These are phyloP conservation scores for Rhodotorula kratochvilovae DNA, from an alignment of 768 basidiomycete species.

Conservation along the genomic window DNA sequence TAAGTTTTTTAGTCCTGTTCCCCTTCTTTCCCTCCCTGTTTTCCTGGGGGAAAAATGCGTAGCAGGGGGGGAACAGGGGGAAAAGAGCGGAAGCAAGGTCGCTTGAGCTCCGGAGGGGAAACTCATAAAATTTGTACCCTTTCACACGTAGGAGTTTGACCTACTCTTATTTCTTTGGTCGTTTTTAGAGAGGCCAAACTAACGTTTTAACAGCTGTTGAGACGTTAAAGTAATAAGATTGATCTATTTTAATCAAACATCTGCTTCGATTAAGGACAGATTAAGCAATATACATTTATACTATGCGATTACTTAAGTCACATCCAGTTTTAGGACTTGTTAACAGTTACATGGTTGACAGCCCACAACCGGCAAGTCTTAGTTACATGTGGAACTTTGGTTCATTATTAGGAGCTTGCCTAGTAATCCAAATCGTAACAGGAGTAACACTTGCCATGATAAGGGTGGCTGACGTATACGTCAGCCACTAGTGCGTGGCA, in stretches of 20 bases:
- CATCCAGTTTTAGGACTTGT: constrained; percentile 32
- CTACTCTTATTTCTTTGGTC: no score
- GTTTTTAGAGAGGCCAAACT: not conserved
- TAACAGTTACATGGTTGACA: constrained; percentile 34
- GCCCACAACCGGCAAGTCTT: constrained; percentile 36
- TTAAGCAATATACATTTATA: constrained; percentile 14
- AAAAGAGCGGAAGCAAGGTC: no score
- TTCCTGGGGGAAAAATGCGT: no score
- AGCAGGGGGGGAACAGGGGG: no score
- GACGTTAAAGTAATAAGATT: not conserved
- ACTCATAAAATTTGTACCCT: no score
- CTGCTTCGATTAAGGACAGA: not conserved
- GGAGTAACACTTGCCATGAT: constrained; percentile 26
- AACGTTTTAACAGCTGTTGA: no score
- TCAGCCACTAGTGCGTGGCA: no score
- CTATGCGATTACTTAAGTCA: constrained; percentile 36
- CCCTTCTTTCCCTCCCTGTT: no score
- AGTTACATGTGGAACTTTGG: constrained; percentile 37
- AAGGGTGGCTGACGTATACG: no score
- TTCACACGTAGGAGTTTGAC: no score
- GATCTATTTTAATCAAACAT: not conserved
- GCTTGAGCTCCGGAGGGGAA: no score
- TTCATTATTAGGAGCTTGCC: constrained; percentile 35
- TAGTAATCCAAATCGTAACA: constrained; percentile 34
- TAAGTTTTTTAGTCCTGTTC: not conserved